Conservation (phyloP, 352 stramenopile species). For the Pythium myriotylum region DNA sequence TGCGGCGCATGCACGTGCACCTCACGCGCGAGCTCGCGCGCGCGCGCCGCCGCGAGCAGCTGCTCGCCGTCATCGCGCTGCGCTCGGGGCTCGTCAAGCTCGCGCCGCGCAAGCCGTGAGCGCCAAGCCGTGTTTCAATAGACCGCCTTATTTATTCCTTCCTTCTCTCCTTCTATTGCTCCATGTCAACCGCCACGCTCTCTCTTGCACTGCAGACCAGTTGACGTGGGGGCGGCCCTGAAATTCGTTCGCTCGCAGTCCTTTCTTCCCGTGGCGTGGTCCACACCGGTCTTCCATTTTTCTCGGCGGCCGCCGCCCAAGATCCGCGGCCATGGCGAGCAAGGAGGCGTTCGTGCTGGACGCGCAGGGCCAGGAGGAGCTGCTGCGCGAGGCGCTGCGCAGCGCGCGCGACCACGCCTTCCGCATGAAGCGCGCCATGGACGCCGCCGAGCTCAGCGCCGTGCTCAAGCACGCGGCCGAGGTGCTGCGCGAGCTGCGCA, state of each 20-base stretch:
- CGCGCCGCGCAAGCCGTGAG: conserved; percentile 34
- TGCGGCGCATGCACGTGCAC: conserved; percentile 44
- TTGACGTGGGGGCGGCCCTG: neutral
- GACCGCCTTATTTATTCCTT: neutral
- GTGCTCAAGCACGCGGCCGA: conserved; percentile 84
- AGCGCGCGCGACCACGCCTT: conserved; percentile 79
- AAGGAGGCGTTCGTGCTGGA: conserved; percentile 56
- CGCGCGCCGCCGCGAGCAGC: conserved; percentile 51
- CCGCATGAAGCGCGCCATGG: conserved; percentile 85
- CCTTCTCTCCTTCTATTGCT: too few species aligned
- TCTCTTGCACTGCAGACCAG: too few species aligned
- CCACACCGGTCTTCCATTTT: neutral
- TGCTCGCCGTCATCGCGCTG: conserved; percentile 52
- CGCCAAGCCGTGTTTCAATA: too few species aligned
- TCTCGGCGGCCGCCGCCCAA: neutral
- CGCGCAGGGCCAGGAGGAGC: conserved; percentile 62
- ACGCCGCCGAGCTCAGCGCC: conserved; percentile 65
- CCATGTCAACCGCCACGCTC: too few species aligned
- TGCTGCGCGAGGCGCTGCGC: conserved; percentile 76
- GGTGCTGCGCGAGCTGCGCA: conserved; percentile 86
- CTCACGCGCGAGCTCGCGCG: conserved; percentile 45
- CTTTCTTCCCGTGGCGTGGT: neutral
- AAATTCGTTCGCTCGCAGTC: neutral
- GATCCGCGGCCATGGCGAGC: conserved; percentile 3
- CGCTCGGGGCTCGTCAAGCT: conserved; percentile 58